Evolutionary conservation across 257 asterid species (phyloP).

Genomic region (Handroanthus guayacan): DNA sequence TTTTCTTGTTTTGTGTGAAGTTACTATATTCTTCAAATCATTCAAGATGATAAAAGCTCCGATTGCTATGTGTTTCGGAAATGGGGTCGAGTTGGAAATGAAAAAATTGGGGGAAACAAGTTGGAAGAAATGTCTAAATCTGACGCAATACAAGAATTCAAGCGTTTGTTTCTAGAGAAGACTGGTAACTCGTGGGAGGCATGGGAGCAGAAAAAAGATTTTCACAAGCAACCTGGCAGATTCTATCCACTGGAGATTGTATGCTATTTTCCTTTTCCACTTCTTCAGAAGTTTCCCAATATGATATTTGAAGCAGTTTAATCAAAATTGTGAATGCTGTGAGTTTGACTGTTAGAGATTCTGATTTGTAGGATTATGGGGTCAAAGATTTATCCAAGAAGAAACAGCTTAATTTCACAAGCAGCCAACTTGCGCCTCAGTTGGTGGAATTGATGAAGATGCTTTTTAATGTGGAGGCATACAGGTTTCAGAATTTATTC

Average conservation of each 20-base stretch:
- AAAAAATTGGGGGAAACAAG: slow-evolving; percentile 84
- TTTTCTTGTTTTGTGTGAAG: slow-evolving; percentile 53
- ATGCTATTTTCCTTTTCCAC: slow-evolving; percentile 34
- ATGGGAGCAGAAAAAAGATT: slow-evolving; percentile 68
- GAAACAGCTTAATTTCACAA: slow-evolving; percentile 60
- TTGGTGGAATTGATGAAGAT: slow-evolving; percentile 84
- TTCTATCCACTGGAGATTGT: slow-evolving; percentile 92
- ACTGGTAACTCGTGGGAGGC: slow-evolving; percentile 94
- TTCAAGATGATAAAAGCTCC: slow-evolving; percentile 90
- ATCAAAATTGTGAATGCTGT: slow-evolving; percentile 20
- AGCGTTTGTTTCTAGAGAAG: slow-evolving; percentile 85
- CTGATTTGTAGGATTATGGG: slow-evolving; percentile 85
- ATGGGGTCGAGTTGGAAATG: slow-evolving; percentile 99
- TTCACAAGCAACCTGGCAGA: slow-evolving; percentile 92
- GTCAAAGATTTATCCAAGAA: slow-evolving; percentile 64
- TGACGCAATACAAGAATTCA: slow-evolving; percentile 78
- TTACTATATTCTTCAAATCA: slow-evolving; percentile 90
- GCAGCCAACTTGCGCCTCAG: slow-evolving; percentile 77
- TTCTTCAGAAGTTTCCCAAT: slow-evolving; percentile 22
- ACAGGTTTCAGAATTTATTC: slow-evolving; percentile 61
- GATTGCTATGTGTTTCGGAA: slow-evolving; percentile 88
- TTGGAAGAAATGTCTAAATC: slow-evolving; percentile 67
- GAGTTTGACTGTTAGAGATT: slow-evolving; percentile 27
- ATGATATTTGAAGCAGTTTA: slow-evolving; percentile 4
- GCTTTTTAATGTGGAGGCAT: slow-evolving; percentile 93